Evolutionary conservation across 495 filamentous ascomycete species (phyloP).

Genomic region (Penicillium canariense): DNA sequence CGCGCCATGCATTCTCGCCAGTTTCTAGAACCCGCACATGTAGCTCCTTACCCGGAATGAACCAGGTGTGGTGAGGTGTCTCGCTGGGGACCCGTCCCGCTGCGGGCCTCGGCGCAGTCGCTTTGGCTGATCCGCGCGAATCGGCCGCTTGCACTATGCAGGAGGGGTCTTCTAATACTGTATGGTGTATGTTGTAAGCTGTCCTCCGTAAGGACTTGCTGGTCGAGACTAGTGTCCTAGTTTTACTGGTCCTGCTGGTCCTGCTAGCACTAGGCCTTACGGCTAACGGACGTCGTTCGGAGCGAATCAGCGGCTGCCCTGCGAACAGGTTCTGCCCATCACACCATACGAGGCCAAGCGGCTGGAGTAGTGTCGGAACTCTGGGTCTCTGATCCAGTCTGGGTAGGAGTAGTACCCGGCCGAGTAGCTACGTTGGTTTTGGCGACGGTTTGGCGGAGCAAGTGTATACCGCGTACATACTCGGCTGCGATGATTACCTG

Average conservation of each 20-base stretch:
- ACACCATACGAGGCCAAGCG: conserved; percentile 13
- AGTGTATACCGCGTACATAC: no score
- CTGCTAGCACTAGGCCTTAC: no score
- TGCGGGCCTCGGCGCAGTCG: conserved; percentile 16
- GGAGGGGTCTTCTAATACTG: not conserved
- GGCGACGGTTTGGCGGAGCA: not conserved
- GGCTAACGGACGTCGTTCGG: conserved; percentile 3
- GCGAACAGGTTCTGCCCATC: conserved; percentile 13
- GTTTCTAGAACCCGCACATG: conserved; percentile 26
- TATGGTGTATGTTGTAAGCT: not conserved
- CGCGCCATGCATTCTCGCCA: conserved; percentile 21
- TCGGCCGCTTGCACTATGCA: conserved; percentile 4
- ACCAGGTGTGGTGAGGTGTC: conserved; percentile 1
- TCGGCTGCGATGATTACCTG: no score
- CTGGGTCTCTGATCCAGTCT: not conserved
- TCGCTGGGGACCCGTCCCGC: conserved; percentile 14
- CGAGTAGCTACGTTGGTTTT: not conserved
- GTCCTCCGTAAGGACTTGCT: not conserved
- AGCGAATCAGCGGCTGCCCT: conserved; percentile 13
- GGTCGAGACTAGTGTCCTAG: not conserved
- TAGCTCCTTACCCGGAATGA: not conserved
- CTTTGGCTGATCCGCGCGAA: conserved; percentile 15
- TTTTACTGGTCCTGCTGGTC: no score
- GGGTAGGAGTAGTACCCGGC: no score
- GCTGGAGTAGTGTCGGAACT: not conserved